Percentiles rank a stretch among this genome's conserved stretches.
Conservation (phyloP, 768 basidiomycete genomes). For the Lentinus tigrinus region DNA sequence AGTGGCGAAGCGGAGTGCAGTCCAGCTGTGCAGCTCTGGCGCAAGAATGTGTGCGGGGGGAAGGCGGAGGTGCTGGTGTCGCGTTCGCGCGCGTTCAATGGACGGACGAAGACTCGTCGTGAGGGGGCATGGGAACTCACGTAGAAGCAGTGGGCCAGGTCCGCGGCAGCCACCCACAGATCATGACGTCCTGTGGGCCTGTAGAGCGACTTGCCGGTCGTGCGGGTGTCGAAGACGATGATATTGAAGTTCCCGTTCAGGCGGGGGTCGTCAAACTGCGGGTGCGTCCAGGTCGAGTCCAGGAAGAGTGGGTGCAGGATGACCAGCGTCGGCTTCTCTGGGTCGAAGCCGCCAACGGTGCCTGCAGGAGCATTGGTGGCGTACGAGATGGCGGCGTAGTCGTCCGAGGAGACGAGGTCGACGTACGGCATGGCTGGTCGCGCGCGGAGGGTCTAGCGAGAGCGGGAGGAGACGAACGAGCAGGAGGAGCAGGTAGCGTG, state of each 20-base stretch:
- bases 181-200: slow-evolving; percentile 60
- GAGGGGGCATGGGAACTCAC: slow-evolving; percentile 35
- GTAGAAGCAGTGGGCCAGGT: slow-evolving; percentile 65
- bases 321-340: slow-evolving; percentile 62
- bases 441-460: too few species aligned
- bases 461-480: background rate
- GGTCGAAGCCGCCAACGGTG: slow-evolving; percentile 67
- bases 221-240: slow-evolving; percentile 73
- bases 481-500: background rate
- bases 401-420: slow-evolving; percentile 58
- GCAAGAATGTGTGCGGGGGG: slow-evolving; percentile 73
- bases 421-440: slow-evolving; percentile 61
- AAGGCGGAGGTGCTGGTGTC: slow-evolving; percentile 55
- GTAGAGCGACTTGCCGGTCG: slow-evolving; percentile 54
- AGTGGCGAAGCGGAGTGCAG: slow-evolving; percentile 61
- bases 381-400: slow-evolving; percentile 74
- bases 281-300: slow-evolving; percentile 65
- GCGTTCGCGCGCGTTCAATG: background rate
- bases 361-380: slow-evolving; percentile 57
- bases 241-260: slow-evolving; percentile 60
- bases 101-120: background rate
- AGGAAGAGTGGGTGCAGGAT: slow-evolving; percentile 69
- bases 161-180: slow-evolving; percentile 77
- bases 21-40: slow-evolving; percentile 57
- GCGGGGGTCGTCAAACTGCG: slow-evolving; percentile 67